Evolutionary conservation across 2,329 filamentous ascomycete species (phyloP), one percentile per base, ranked within the genome.

Genomic region (Clarireedia hainanense): DNA sequence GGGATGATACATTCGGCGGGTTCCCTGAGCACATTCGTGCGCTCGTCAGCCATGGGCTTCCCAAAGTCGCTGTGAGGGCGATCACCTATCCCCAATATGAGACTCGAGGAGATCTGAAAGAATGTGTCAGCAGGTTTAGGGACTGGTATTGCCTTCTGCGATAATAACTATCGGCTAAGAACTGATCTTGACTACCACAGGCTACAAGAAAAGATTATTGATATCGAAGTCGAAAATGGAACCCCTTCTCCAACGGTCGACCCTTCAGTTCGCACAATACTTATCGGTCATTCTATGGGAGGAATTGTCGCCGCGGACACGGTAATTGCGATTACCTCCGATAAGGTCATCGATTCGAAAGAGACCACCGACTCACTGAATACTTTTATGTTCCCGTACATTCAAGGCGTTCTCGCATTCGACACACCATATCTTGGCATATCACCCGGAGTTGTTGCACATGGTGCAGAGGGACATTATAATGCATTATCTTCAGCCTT

Each of bases 271-370:
- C 85, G 84, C 66, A 86, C 88, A 27, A 79, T 96, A 47, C 80
- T 96, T 15, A 75, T 95, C 56, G 91, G 91, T 24, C 91, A 96
- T 70, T 91, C 87, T 7, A 96, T 88, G 88, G 88, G 88, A 64
- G 94, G 94, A 64, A 96, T 97, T 65, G 91, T 97, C 47, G 92
- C 90, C 10, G 92, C 91, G 36, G 94, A 97, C 69, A 87, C 90
- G 14, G 77, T 92, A 60, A 81, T 96, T 63, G 80, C 85, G 42
- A 80, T 97, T 51, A 66, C 66, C 12, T 61, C 60, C 10, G 67
- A 69, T 40, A 54, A 57, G 43, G 54, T 60, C 2, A 63, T 69
- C 45, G 60, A 65, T 50, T 43, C 48, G 7, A 46, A 47, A 30
- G 52, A 57, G 46, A 48, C 52, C 2, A 54, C 48, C 15, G 40